These are phyloP conservation scores for Marasmius oreades DNA, from an alignment of 1,284 basidiomycete species.

Conservation along the genomic window DNA sequence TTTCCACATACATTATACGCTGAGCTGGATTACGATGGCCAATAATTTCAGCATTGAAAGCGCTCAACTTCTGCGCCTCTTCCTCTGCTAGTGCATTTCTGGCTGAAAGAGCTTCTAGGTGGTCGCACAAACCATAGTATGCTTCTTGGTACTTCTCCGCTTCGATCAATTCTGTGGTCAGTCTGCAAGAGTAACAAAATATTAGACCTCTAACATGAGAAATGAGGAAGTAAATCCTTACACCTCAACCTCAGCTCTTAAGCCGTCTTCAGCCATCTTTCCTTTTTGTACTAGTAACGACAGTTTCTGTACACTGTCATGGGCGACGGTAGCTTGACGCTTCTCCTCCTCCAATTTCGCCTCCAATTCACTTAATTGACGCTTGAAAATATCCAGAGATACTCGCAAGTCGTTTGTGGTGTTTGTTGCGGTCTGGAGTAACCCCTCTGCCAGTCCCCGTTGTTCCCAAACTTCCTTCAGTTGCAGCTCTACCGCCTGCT, in stretches of 20 bases:
- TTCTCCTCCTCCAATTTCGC: constrained; percentile 23
- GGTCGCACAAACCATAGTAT: constrained; percentile 57
- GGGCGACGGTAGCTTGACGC: constrained; percentile 24
- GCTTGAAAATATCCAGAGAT: constrained; percentile 24
- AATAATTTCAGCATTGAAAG: constrained; percentile 75
- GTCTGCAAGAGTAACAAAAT: constrained; percentile 30
- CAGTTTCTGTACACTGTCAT: constrained; percentile 43
- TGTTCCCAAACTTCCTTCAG: constrained; percentile 10
- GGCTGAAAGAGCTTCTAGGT: constrained; percentile 58
- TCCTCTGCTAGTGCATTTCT: constrained; percentile 73
- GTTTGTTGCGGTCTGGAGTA: constrained; percentile 20
- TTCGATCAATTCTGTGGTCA: constrained; percentile 53
- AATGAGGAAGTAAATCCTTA: constrained; percentile 30
- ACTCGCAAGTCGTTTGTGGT: constrained; percentile 26
- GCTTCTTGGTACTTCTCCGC: constrained; percentile 64
- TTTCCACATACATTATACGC: constrained; percentile 70
- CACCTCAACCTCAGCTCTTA: constrained; percentile 62
- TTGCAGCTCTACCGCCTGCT: constrained; percentile 14
- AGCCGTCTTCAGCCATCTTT: constrained; percentile 57
- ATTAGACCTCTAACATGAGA: constrained; percentile 7
- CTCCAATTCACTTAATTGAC: constrained; percentile 28
- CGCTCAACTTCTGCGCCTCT: constrained; percentile 61
- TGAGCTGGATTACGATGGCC: constrained; percentile 73
- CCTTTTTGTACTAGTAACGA: constrained; percentile 47
- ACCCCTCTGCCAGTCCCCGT: constrained; percentile 5